These are phyloP conservation scores for Moesziomyces antarcticus DNA, from an alignment of 1,284 basidiomycete genomes.

Conservation along the genomic window DNA sequence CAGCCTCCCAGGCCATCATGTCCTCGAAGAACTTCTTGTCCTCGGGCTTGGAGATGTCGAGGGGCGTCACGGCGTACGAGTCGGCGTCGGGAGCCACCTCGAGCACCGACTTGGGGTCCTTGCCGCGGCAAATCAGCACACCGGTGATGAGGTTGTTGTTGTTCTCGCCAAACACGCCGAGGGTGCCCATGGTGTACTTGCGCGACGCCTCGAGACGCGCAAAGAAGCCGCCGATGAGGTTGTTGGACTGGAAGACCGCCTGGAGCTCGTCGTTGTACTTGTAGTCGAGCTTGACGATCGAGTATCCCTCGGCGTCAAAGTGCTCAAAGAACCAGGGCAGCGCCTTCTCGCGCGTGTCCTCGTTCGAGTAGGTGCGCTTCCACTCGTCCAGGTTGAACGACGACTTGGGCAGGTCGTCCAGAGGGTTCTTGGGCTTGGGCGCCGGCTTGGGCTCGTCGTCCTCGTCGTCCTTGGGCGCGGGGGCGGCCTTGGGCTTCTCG, in stretches of 20 bases:
- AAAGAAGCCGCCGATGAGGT: conserved; percentile 89
- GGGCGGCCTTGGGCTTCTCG: conserved; percentile 69
- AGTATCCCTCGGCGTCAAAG: conserved; percentile 89
- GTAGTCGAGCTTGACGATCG: conserved; percentile 91
- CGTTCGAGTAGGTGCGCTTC: conserved; percentile 98
- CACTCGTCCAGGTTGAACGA: conserved; percentile 95
- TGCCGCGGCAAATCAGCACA: conserved; percentile 82
- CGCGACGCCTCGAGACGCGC: conserved; percentile 75
- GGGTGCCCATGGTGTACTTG: conserved; percentile 82
- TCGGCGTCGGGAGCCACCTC: conserved; percentile 86
- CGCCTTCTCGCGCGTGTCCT: conserved; percentile 75
- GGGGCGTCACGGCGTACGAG: conserved; percentile 81
- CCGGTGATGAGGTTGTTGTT: conserved; percentile 76
- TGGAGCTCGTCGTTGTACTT: conserved; percentile 97
- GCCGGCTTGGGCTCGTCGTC: conserved; percentile 71
- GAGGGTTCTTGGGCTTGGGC: conserved; percentile 90
- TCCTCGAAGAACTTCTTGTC: conserved; percentile 69
- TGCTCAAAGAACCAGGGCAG: conserved; percentile 71
- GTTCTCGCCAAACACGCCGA: conserved; percentile 85
- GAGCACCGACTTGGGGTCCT: conserved; percentile 68
- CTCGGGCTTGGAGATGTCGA: conserved; percentile 62
- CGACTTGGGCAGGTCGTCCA: conserved; percentile 90
- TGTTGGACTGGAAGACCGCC: conserved; percentile 71
- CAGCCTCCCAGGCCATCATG: conserved; percentile 66
- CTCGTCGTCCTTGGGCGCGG: conserved; percentile 77